Conservation (phyloP, 257 asterid genomes). For the Fraxinus quadrangulata region DNA sequence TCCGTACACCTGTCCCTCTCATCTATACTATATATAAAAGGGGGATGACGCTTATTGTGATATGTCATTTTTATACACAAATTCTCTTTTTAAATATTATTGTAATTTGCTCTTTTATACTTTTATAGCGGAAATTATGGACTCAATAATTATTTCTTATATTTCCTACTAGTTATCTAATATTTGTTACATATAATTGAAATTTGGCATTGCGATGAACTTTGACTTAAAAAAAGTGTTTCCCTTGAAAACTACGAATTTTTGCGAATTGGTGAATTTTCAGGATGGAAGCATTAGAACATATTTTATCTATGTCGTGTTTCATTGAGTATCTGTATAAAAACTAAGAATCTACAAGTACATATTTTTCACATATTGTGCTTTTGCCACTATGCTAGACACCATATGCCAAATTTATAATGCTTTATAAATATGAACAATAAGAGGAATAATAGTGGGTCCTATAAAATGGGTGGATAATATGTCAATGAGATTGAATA, state of each 20-base stretch:
- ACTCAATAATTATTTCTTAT: background rate
- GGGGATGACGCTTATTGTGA: background rate
- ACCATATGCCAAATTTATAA: no score
- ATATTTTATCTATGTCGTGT: background rate
- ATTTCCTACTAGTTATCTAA: background rate
- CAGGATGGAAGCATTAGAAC: no score
- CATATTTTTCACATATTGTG: background rate
- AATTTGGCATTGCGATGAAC: background rate
- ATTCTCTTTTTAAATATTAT: background rate
- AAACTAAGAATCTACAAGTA: background rate
- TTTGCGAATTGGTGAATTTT: background rate
- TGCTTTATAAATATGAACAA: no score
- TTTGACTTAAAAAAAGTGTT: background rate
- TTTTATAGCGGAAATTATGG: background rate
- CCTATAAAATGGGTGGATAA: no score
- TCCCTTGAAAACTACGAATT: background rate
- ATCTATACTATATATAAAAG: background rate
- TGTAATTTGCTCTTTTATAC: background rate
- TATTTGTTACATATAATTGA: background rate
- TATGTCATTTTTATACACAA: background rate
- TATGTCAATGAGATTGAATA: no score
- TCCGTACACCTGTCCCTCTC: background rate
- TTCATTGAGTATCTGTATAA: background rate
- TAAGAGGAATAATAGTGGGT: no score
- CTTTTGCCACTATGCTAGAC: background rate